These are phyloP conservation scores for Talaromyces atroroseus DNA, from an alignment of 2,329 filamentous ascomycete species.

Conservation along the genomic window DNA sequence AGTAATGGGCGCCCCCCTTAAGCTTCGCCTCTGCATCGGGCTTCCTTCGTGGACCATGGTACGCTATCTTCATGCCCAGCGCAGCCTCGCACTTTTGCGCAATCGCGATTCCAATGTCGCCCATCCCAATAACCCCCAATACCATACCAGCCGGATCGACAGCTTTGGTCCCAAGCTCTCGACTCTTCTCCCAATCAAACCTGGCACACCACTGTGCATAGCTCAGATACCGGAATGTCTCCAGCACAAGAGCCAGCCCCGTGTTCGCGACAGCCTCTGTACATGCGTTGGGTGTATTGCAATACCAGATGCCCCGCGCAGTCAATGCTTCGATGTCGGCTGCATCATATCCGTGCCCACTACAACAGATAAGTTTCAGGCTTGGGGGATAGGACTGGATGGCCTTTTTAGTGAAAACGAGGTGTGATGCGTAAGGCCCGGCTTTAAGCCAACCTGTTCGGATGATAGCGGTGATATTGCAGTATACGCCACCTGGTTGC, in stretches of 20 bases:
- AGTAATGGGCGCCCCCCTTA: slow-evolving; percentile 1
- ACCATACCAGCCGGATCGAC: slow-evolving; percentile 13
- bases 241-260: slow-evolving; percentile 11
- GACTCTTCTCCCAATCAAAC: slow-evolving; percentile 12
- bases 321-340: slow-evolving; percentile 9
- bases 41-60: slow-evolving; percentile 8
- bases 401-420: slow-evolving; percentile 20
- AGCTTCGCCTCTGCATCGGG: slow-evolving; percentile 9
- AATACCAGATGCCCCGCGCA: slow-evolving; percentile 8
- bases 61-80: slow-evolving; percentile 9
- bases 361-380: slow-evolving; percentile 6
- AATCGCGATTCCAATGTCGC: slow-evolving; percentile 15
- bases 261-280: slow-evolving; percentile 10
- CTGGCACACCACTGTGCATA: slow-evolving; percentile 13
- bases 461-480: slow-evolving; percentile 25
- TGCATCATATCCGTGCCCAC: slow-evolving; percentile 10
- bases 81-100: slow-evolving; percentile 13
- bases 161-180: slow-evolving; percentile 12
- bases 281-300: slow-evolving; percentile 10
- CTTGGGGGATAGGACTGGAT: slow-evolving; percentile 14
- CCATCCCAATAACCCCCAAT: slow-evolving; percentile 14
- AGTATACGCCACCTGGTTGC: slow-evolving; percentile 24
- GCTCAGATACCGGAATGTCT: slow-evolving; percentile 15
- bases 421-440: slow-evolving; percentile 23
- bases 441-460: slow-evolving; percentile 30